phyloP scores from a whole-genome alignment of 768 basidiomycete species.

The Kwoniella sp. region DNA sequence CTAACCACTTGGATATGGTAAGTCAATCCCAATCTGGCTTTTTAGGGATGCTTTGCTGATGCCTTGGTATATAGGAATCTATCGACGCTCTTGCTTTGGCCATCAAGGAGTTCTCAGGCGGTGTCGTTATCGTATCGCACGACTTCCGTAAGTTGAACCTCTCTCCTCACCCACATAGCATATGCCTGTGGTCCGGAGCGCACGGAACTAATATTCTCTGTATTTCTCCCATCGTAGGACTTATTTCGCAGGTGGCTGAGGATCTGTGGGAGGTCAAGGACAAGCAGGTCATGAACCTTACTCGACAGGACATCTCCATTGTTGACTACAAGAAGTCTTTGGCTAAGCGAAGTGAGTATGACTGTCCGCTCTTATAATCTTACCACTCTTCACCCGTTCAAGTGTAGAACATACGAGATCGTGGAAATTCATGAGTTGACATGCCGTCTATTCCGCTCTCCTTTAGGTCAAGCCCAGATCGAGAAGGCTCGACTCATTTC shows the following conservation, averaged over 20 bases:
- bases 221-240: slow-evolving; percentile 60
- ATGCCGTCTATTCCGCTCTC: not conserved
- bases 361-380: no score
- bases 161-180: not conserved
- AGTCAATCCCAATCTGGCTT: slow-evolving; percentile 34
- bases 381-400: no score
- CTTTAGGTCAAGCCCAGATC: slow-evolving; percentile 73
- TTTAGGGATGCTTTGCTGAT: not conserved
- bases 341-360: slow-evolving; percentile 71
- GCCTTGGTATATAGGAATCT: slow-evolving; percentile 62
- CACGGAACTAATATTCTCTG: not conserved
- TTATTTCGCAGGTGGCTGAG: slow-evolving; percentile 96
- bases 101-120: slow-evolving; percentile 96
- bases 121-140: slow-evolving; percentile 98
- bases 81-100: slow-evolving; percentile 94
- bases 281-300: slow-evolving; percentile 87
- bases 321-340: slow-evolving; percentile 86
- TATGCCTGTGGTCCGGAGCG: no score
- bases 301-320: slow-evolving; percentile 86
- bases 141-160: slow-evolving; percentile 79
- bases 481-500: slow-evolving; percentile 93
- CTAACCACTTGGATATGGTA: slow-evolving; percentile 59
- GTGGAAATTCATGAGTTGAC: slow-evolving; percentile 3
- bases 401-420: no score
- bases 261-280: slow-evolving; percentile 99